A percentile compares a stretch with the other conserved stretches of the same genome.
These are phyloP conservation scores for Earliella scabrosa DNA, from an alignment of 1,284 basidiomycete species.

Conservation along the genomic window DNA sequence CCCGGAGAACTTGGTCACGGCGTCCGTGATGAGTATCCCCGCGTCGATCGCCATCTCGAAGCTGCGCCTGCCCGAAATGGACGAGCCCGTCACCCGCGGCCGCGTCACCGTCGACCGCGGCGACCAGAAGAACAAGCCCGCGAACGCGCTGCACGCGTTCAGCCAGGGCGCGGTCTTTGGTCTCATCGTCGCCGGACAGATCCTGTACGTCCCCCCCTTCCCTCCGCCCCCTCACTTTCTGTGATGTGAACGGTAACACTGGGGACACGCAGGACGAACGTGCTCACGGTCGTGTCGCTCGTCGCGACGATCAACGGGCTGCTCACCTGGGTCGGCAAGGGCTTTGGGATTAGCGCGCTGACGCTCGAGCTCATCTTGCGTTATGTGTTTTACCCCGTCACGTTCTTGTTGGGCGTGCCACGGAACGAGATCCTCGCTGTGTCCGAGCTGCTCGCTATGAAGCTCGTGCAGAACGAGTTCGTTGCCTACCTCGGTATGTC, in stretches of 20 bases:
- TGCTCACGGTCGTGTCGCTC: constrained; percentile 81
- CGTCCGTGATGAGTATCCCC: constrained; percentile 94
- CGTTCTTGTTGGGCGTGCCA: constrained; percentile 84
- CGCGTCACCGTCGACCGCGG: constrained; percentile 80
- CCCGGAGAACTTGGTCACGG: constrained; percentile 83
- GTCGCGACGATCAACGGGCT: constrained; percentile 85
- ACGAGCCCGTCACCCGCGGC: constrained; percentile 87
- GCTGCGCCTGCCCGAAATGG: constrained; percentile 81
- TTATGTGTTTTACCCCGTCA: constrained; percentile 87
- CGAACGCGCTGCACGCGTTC: constrained; percentile 88
- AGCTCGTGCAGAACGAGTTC: constrained; percentile 89
- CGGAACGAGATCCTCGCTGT: constrained; percentile 73
- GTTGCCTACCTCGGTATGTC: constrained; percentile 67
- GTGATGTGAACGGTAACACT: not conserved
- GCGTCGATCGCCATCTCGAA: constrained; percentile 93
- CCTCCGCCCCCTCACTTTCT: not conserved
- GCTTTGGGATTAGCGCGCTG: constrained; percentile 82
- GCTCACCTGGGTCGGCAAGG: constrained; percentile 87
- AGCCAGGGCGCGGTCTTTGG: constrained; percentile 88
- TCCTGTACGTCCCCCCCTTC: constrained; percentile 55
- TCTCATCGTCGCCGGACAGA: constrained; percentile 84
- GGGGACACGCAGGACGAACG: constrained; percentile 65
- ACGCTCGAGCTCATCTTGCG: constrained; percentile 86
- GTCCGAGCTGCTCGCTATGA: constrained; percentile 83
- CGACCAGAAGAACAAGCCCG: constrained; percentile 57